phyloP scores from a whole-genome alignment of 768 basidiomycete genomes.

The Mycena crocata region DNA sequence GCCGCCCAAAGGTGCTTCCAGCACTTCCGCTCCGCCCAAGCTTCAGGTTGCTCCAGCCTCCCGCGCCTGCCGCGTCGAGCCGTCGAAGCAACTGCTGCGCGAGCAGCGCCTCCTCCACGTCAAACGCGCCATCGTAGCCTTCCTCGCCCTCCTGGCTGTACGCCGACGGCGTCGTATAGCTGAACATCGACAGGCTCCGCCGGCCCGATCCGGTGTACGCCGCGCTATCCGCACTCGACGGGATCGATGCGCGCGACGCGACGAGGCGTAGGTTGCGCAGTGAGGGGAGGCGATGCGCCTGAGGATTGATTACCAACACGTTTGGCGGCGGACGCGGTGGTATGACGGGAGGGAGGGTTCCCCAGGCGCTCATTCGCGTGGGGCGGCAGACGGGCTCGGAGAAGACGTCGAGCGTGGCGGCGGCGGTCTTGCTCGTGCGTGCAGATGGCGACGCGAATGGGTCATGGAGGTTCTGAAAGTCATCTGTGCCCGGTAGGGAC shows the following conservation, averaged over 20 bases:
- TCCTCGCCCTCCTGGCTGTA: conserved; percentile 32
- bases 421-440: conserved; percentile 11
- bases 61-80: conserved; percentile 25
- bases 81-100: conserved; percentile 34
- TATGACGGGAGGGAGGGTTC: conserved; percentile 16
- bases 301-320: conserved; percentile 30
- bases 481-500: conserved; percentile 27
- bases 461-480: conserved; percentile 37
- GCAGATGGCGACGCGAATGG: conserved; percentile 35
- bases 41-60: conserved; percentile 7
- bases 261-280: conserved; percentile 19
- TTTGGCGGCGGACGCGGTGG: conserved; percentile 29
- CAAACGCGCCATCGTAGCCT: conserved; percentile 21
- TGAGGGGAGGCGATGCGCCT: conserved; percentile 23
- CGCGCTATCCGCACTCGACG: conserved; percentile 3
- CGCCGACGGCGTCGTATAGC: conserved; percentile 34
- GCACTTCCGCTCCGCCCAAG: conserved; percentile 21
- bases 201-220: background rate
- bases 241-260: background rate
- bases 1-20: background rate
- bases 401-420: background rate
- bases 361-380: conserved; percentile 36
- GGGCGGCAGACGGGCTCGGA: background rate
- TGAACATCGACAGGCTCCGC: conserved; percentile 33
- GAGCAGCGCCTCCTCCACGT: conserved; percentile 37